Base-by-base conservation (phyloP, 768 basidiomycete species). In the Rickenella mellea region DNA sequence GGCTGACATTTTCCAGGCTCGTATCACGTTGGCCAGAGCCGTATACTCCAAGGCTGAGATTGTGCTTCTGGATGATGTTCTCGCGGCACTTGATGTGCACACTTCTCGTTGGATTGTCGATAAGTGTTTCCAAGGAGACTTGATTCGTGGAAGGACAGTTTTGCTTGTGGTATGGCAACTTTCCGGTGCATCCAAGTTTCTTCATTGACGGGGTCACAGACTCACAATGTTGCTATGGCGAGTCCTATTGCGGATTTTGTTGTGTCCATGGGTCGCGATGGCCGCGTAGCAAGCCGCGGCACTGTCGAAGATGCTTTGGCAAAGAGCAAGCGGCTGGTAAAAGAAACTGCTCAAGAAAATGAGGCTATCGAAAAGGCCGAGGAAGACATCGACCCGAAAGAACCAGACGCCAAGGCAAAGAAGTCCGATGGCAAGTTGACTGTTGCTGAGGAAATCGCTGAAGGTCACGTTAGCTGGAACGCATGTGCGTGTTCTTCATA, bases 11-110 rank as follows among this genome's bases (percentile, higher is more conserved):
- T 66, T n/a, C 42, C 66, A 71, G 28, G 76, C 65, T 54, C 55
- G 78, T 22, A 59, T 80, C 29, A 73, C 73, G 1, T 59, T 78
- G 17, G 78, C 78, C 3, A 63, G 78, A 6, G 76, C 78, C 0
- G 60, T 79, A 1, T 81, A 81, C 54, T 74, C 73, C 2, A 59
- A 59, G n/a, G 77, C 84, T 0, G 56, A 74, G 20, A 74, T 78
- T 14, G 53, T 90, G 5, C 58, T 90, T 9, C 60, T 88, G 30
- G 86, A 90, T 51, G 85, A 88, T 52, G 74, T 85, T 22, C 59
- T 81, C 20, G 77, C 76, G 14, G 79, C 79, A 4, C 58, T 81
- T 19, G 80, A 82, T 51, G 69, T 73, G 6, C 66, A 73, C 44
- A 76, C 74, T 2, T 63, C 69, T 7, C 64, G 69, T 40, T 73